A percentile compares a stretch with the other conserved stretches of the same genome.
Conservation (phyloP, 768 basidiomycete genomes). For the Psilocybe cyanescens region DNA sequence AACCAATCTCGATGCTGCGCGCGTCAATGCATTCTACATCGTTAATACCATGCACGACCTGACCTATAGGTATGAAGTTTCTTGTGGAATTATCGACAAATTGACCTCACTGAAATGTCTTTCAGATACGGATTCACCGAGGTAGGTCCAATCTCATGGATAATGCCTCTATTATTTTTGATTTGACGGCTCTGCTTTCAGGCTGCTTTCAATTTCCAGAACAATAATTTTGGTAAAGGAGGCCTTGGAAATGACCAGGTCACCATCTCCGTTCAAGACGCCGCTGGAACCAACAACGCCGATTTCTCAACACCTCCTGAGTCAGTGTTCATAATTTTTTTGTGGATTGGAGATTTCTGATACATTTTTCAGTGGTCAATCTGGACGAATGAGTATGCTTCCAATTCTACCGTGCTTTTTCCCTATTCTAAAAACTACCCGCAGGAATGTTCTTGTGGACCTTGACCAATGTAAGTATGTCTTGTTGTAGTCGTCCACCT, state of each 20-base stretch:
- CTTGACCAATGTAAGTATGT: constrained; percentile 25
- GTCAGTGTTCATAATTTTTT: constrained; percentile 23
- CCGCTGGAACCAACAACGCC: constrained; percentile 48
- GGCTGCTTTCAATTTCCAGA: constrained; percentile 50
- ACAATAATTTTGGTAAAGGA: constrained; percentile 57
- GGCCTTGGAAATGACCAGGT: constrained; percentile 56
- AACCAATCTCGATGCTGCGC: constrained; percentile 55
- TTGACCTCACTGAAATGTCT: constrained; percentile 23
- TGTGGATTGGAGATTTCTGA: background rate
- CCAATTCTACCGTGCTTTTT: background rate
- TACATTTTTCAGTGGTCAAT: constrained; percentile 18
- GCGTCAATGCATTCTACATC: constrained; percentile 62
- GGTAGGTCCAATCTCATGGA: background rate
- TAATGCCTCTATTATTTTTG: no score
- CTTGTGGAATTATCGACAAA: background rate
- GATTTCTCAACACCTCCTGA: constrained; percentile 47
- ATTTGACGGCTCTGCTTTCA: constrained; percentile 17
- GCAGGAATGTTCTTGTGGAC: constrained; percentile 38
- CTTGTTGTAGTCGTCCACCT: background rate
- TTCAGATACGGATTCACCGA: constrained; percentile 57
- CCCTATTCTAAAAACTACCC: background rate
- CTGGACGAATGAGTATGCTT: constrained; percentile 17
- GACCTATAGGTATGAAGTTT: constrained; percentile 37
- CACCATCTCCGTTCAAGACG: constrained; percentile 55
- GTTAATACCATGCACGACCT: constrained; percentile 63